Evolutionary conservation across 768 basidiomycete genomes (phyloP).

Genomic region (Clitopilus hobsonii): DNA sequence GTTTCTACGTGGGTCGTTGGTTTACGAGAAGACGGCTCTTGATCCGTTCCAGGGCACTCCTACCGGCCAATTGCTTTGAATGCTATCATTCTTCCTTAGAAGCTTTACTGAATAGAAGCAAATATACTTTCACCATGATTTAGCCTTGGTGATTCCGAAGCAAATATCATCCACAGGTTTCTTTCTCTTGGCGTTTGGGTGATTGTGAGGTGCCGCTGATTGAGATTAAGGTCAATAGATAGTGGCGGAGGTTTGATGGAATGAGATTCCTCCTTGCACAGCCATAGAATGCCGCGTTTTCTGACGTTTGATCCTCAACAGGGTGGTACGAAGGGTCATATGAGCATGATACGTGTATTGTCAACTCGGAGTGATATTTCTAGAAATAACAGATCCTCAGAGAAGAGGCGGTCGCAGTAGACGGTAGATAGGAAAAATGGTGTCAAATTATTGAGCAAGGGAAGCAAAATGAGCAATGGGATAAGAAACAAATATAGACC

Average conservation of each 20-base stretch:
- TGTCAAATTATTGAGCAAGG: background rate
- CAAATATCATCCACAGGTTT: background rate
- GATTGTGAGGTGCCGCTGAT: background rate
- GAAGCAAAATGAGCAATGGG: background rate
- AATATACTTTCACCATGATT: background rate
- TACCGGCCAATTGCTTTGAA: constrained; percentile 32
- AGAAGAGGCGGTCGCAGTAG: background rate
- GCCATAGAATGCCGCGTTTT: background rate
- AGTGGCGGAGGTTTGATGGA: background rate
- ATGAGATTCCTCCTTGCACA: background rate
- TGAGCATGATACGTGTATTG: background rate
- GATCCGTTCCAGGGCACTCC: constrained; percentile 25
- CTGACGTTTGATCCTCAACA: background rate
- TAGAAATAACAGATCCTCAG: background rate
- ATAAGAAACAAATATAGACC: background rate
- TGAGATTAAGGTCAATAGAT: background rate
- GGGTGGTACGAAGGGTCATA: background rate
- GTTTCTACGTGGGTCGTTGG: constrained; percentile 69
- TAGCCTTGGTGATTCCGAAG: background rate
- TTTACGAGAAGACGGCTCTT: constrained; percentile 48
- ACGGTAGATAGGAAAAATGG: background rate
- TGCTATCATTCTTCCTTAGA: too few relatives aligned
- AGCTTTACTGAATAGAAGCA: background rate
- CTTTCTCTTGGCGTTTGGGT: background rate
- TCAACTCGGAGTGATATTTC: background rate